A percentile compares a stretch with the other conserved stretches of the same genome.
Evolutionary conservation across 129 eudicot species (phyloP).

Genomic region (Flaveria ramosissima): DNA sequence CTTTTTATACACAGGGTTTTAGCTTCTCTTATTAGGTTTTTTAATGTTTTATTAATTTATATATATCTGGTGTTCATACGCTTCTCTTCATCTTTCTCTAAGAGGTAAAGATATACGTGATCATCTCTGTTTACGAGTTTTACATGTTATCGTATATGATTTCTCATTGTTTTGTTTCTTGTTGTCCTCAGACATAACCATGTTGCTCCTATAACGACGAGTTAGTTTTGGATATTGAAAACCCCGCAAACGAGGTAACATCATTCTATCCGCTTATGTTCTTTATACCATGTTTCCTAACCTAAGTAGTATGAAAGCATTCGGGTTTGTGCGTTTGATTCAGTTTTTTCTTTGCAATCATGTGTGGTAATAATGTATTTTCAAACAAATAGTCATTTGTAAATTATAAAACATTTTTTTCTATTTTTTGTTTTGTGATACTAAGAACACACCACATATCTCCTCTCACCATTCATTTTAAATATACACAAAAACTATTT

Average conservation of each 20-base stretch:
- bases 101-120: slow-evolving; percentile 10
- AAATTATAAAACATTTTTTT: no score
- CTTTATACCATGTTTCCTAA: no score
- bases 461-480: background rate
- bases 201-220: slow-evolving; percentile 19
- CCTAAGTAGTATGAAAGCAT: no score
- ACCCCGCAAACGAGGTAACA: slow-evolving; percentile 17
- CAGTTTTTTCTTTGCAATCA: no score
- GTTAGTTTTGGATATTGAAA: slow-evolving; percentile 8
- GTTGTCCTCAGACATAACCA: background rate
- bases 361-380: no score
- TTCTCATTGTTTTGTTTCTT: background rate
- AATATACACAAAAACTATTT: background rate
- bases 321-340: no score
- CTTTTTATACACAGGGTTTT: background rate
- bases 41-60: slow-evolving; percentile 12
- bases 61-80: background rate
- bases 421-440: background rate
- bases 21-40: slow-evolving; percentile 7
- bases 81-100: slow-evolving; percentile 12
- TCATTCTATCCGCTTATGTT: no score
- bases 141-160: background rate
- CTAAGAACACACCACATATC: background rate
- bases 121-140: background rate
- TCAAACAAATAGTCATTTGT: no score